These are phyloP conservation scores for Cicer chorassanicum DNA, from an alignment of 306 rosid genomes.

Conservation along the genomic window DNA sequence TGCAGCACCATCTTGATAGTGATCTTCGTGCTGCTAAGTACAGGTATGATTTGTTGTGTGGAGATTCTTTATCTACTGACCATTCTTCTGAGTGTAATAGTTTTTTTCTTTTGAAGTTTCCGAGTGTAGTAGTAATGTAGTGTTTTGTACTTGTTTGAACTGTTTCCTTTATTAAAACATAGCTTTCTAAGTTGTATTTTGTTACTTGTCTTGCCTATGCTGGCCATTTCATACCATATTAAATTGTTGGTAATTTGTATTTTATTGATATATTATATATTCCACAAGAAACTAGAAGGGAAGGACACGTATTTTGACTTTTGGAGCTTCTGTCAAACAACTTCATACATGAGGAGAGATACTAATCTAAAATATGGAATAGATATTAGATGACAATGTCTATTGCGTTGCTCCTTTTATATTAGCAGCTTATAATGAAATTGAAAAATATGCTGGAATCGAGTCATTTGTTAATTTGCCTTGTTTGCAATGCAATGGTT, in stretches of 20 bases:
- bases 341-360: conserved; percentile 17
- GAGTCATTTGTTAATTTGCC: conserved; percentile 21
- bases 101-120: conserved; percentile 2
- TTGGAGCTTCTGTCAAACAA: conserved; percentile 1
- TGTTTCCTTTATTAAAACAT: conserved; percentile 35
- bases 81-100: conserved; percentile 30
- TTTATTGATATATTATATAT: conserved; percentile 13
- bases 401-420: conserved; percentile 14
- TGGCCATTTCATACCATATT: conserved; percentile 14
- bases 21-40: conserved; percentile 87
- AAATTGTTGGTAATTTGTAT: conserved; percentile 1
- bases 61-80: conserved; percentile 34
- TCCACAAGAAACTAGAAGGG: conserved; percentile 20
- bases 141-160: conserved; percentile 15
- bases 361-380: conserved; percentile 31
- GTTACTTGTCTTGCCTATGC: conserved; percentile 34
- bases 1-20: conserved; percentile 76
- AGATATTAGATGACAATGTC: conserved; percentile 8
- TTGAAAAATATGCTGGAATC: not conserved
- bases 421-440: conserved; percentile 34
- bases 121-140: conserved; percentile 8
- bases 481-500: conserved; percentile 29
- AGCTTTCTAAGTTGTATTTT: conserved; percentile 13
- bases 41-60: conserved; percentile 61
- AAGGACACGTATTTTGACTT: not conserved